phyloP scores from a whole-genome alignment of 768 basidiomycete genomes.

The Hydnomerulius pinastri region DNA sequence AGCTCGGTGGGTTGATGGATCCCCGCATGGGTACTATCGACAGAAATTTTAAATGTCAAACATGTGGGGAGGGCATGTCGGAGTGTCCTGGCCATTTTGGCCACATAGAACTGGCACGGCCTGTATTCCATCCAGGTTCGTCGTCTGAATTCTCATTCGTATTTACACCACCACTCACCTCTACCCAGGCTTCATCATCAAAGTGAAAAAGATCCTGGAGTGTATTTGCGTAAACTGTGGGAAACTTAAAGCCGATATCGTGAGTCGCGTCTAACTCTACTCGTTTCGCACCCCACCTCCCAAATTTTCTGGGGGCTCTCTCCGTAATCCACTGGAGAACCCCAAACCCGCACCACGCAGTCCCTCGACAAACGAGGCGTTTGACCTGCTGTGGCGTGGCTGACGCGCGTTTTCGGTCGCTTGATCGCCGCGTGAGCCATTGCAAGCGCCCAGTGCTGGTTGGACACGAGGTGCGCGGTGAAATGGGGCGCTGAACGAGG shows the following conservation, averaged over 20 bases:
- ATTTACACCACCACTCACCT: background rate
- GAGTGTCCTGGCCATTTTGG: slow-evolving; percentile 99
- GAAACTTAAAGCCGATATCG: slow-evolving; percentile 94
- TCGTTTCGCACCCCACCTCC: slow-evolving; percentile 92
- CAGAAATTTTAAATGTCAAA: slow-evolving; percentile 98
- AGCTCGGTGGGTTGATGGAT: slow-evolving; percentile 95
- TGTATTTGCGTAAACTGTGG: slow-evolving; percentile 99
- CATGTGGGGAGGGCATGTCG: slow-evolving; percentile 99
- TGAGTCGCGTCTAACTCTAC: slow-evolving; percentile 84
- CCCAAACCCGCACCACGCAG: slow-evolving; percentile 86
- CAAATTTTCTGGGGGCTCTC: slow-evolving; percentile 98
- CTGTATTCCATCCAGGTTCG: slow-evolving; percentile 96
- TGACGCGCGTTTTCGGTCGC: slow-evolving; percentile 89
- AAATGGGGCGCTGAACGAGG: slow-evolving; percentile 99
- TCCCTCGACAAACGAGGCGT: slow-evolving; percentile 80
- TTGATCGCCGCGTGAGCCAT: slow-evolving; percentile 84
- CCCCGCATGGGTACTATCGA: slow-evolving; percentile 98
- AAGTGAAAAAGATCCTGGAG: slow-evolving; percentile 99
- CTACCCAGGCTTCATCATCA: slow-evolving; percentile 83
- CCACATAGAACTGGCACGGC: slow-evolving; percentile 94
- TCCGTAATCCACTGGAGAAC: slow-evolving; percentile 86
- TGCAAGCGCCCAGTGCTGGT: slow-evolving; percentile 70
- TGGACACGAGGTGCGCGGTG: slow-evolving; percentile 91
- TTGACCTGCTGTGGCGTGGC: slow-evolving; percentile 77
- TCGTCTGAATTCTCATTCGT: slow-evolving; percentile 16